phyloP scores from a whole-genome alignment of 306 rosid species.

The Prinsepia uniflora region DNA sequence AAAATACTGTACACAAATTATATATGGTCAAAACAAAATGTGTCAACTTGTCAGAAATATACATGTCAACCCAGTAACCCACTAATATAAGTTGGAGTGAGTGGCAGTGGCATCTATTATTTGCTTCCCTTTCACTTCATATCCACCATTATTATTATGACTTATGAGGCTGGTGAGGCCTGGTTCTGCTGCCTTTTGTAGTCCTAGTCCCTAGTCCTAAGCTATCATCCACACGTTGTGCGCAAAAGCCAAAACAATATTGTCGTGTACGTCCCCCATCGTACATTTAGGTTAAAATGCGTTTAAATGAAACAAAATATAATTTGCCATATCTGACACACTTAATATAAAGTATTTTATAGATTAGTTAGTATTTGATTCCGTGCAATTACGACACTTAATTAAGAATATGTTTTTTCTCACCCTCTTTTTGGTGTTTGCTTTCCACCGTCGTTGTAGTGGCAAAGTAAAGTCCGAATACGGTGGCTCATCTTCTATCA shows the following conservation, averaged over 20 bases:
- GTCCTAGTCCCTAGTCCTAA: not conserved
- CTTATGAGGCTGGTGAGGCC: too few relatives aligned
- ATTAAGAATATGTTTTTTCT: not conserved
- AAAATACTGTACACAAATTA: not conserved
- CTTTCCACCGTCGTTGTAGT: slow-evolving; percentile 3
- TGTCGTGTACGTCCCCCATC: not conserved
- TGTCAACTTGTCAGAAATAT: not conserved
- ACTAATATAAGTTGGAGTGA: slow-evolving; percentile 18
- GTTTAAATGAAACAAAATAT: too few relatives aligned
- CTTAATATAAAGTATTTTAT: too few relatives aligned
- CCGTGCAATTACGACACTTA: too few relatives aligned
- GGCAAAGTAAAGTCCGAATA: slow-evolving; percentile 17
- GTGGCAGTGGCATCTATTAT: slow-evolving; percentile 4
- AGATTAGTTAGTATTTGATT: not conserved
- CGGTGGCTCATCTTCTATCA: slow-evolving; percentile 22
- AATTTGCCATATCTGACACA: too few relatives aligned
- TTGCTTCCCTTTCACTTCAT: slow-evolving; percentile 32
- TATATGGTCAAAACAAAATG: too few relatives aligned
- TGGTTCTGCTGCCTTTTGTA: slow-evolving; percentile 6
- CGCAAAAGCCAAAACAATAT: slow-evolving; percentile 20
- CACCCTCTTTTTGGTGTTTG: not conserved
- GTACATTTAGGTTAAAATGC: not conserved
- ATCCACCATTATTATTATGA: not conserved
- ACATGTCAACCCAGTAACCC: slow-evolving; percentile 36
- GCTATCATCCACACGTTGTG: slow-evolving; percentile 38